Percentiles rank a stretch among this genome's conserved stretches.
Conservation (phyloP, 495 filamentous ascomycete species). For the Endocarpon pusillum region DNA sequence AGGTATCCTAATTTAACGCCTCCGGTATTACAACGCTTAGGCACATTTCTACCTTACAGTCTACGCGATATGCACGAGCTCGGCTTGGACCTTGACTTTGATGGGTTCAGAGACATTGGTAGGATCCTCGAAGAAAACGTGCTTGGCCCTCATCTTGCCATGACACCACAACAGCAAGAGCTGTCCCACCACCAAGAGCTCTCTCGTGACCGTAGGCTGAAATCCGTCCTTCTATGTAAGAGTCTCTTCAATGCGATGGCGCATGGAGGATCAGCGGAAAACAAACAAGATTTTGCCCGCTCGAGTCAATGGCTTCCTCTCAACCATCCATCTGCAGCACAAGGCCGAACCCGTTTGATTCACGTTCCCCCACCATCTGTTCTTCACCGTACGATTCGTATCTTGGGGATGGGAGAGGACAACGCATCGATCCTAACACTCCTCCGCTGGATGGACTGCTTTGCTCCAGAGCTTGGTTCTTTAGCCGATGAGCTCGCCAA, state of each 20-base stretch:
- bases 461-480: constrained; percentile 19
- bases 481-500: constrained; percentile 23
- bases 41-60: no score
- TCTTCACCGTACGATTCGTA: constrained; percentile 36
- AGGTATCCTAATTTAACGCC: no score
- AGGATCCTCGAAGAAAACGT: no score
- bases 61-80: no score
- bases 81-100: no score
- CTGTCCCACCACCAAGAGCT: no score
- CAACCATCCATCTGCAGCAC: neutral
- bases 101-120: no score
- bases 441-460: constrained; percentile 35
- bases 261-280: neutral
- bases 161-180: no score
- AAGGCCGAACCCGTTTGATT: constrained; percentile 17
- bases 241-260: neutral
- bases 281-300: neutral
- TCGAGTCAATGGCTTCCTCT: neutral
- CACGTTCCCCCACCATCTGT: constrained; percentile 26
- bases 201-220: no score
- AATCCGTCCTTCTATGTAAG: no score
- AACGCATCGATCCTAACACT: constrained; percentile 31
- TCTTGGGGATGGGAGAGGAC: constrained; percentile 31
- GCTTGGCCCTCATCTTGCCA: no score
- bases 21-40: no score